These are phyloP conservation scores for Paecilomyces dactylethromorphus DNA, from an alignment of 2,329 filamentous ascomycete species.

Conservation along the genomic window DNA sequence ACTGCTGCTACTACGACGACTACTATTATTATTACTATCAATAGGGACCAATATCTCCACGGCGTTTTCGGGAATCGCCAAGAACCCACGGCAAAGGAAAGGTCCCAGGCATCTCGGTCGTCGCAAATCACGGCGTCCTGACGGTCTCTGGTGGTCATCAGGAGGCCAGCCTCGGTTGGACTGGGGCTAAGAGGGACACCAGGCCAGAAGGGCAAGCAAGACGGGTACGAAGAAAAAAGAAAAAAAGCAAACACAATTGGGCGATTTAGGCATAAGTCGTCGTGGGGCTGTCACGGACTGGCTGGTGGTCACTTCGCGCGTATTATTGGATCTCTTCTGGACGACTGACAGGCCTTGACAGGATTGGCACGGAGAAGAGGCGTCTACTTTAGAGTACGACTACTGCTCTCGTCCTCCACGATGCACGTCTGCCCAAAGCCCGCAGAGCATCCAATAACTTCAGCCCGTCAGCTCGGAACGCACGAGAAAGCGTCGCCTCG, in stretches of 20 bases:
- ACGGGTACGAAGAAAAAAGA: neutral
- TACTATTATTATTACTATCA: too few relatives aligned
- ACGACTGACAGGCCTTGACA: neutral
- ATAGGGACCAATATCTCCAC: neutral
- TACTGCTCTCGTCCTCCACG: constrained; percentile 6
- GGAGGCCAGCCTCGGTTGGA: neutral
- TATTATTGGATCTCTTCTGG: neutral
- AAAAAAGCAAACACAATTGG: neutral
- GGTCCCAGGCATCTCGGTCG: neutral
- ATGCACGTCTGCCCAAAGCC: constrained; percentile 27
- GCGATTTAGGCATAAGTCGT: neutral
- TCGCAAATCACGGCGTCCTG: neutral
- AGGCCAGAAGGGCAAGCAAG: neutral
- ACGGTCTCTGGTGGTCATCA: neutral
- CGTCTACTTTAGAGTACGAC: constrained; percentile 12
- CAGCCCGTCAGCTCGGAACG: constrained; percentile 19
- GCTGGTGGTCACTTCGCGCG: neutral
- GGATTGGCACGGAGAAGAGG: neutral
- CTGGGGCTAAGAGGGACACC: neutral
- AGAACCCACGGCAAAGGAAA: neutral
- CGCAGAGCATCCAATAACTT: constrained; percentile 29
- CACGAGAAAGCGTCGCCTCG: constrained; percentile 25
- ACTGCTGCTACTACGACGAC: too few relatives aligned
- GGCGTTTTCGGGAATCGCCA: neutral
- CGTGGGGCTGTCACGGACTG: neutral